Evolutionary conservation across 208 protist genomes (phyloP), one percentile per base, ranked within the genome.

Genomic region (Polymyxa betae): DNA sequence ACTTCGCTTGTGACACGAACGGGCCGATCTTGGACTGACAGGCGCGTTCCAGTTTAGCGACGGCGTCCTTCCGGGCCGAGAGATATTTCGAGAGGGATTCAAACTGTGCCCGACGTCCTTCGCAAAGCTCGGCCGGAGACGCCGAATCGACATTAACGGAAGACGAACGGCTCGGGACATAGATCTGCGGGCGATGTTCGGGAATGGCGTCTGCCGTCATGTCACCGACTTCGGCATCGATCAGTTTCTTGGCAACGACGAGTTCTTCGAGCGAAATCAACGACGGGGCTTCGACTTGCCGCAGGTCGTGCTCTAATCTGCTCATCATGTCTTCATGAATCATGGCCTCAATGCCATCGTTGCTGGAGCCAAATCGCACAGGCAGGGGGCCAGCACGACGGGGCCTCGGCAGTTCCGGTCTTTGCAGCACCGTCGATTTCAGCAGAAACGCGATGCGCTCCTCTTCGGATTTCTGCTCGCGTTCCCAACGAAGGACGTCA

Each of bases 321-420:
- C 16, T 40, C 72, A 82, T 5, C 72, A 82, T 82, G 5, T 60
- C 49, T 24, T 60, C 12, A 60, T 60, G 49, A 60, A 60, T 60
- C 72, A 38, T n/a, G 72, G 16, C n/a, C 35, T 82, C 35, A 12
- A 82, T 43, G 72, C 35, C 72, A 12, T 82, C 72, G 16, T 5
- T n/a, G n/a, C 35, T 43, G 72, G 72, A 12, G 72, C 16, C 5
- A 43, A 82, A 35, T 35, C 10, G 35, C 5, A 43, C 72, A n/a
- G 40, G 35, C 16, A 43, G 5, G 72, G 72, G 16, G n/a, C n/a
- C 35, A n/a, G 35, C 5, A 5, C 16, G n/a, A 35, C 16, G 16
- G 5, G 72, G 72, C 72, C n/a, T 5, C 5, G 72, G 72, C n/a
- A 82, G 72, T 43, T 82, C 72, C 5, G 72, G 72, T 20, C 72